phyloP scores from a whole-genome alignment of 805 yeast species.

The Candida nemodendra region DNA sequence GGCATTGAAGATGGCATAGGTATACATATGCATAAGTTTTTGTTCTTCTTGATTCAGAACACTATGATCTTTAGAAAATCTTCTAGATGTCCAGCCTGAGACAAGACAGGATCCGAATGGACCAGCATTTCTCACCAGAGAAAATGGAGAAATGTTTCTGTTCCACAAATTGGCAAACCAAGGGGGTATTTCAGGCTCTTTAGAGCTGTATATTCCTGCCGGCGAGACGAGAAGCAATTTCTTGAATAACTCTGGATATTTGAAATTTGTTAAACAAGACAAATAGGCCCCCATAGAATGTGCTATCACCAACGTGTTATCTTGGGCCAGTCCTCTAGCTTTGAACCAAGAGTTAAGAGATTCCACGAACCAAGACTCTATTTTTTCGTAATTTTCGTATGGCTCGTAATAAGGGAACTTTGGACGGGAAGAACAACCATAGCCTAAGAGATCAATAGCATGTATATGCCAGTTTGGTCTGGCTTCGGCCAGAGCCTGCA shows the following conservation, averaged over 20 bases:
- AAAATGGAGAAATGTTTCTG: constrained; percentile 76
- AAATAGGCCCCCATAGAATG: constrained; percentile 94
- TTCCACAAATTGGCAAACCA: constrained; percentile 85
- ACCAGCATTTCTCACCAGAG: constrained; percentile 72
- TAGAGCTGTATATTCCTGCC: constrained; percentile 70
- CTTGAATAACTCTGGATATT: constrained; percentile 57
- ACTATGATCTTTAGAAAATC: constrained; percentile 55
- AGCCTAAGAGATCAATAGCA: constrained; percentile 86
- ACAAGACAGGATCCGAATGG: constrained; percentile 82
- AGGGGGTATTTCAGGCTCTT: constrained; percentile 53
- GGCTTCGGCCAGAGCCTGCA: constrained; percentile 36
- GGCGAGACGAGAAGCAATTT: constrained; percentile 84
- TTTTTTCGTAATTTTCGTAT: constrained; percentile 40
- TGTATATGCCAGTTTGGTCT: constrained; percentile 67
- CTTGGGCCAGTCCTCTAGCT: constrained; percentile 35
- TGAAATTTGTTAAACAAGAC: constrained; percentile 63
- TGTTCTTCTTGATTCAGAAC: constrained; percentile 43
- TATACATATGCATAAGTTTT: constrained; percentile 65
- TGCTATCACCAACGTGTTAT: constrained; percentile 62
- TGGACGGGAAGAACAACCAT: constrained; percentile 86
- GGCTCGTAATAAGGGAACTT: constrained; percentile 46
- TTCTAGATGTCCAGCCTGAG: constrained; percentile 83
- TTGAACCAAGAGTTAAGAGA: constrained; percentile 64
- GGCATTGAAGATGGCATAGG: constrained; percentile 81
- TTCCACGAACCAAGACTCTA: constrained; percentile 64